A percentile compares a stretch with the other conserved stretches of the same genome.
Evolutionary conservation across 371 early-diverging fungal species (phyloP).

Genomic region (Saksenaea oblongispora): DNA sequence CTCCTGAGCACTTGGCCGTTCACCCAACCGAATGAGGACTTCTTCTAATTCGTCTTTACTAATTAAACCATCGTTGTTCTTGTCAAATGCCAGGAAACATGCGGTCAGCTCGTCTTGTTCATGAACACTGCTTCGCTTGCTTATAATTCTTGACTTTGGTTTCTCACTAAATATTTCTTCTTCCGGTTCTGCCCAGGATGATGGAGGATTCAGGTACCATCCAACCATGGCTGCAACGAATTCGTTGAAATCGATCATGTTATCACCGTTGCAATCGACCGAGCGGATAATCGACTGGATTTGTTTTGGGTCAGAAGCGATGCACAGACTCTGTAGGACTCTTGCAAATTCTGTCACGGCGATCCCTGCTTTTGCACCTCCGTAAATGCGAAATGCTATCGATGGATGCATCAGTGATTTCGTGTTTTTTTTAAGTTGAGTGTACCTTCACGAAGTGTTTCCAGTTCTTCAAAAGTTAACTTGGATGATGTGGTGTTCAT

Average conservation of each 20-base stretch:
- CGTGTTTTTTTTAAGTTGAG: neutral
- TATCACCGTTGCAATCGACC: conserved; percentile 47
- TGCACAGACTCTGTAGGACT: conserved; percentile 72
- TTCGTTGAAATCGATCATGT: conserved; percentile 65
- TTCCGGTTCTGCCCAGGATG: conserved; percentile 9
- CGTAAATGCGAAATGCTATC: conserved; percentile 9
- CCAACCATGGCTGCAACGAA: conserved; percentile 66
- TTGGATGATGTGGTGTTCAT: neutral
- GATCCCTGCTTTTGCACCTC: conserved; percentile 60
- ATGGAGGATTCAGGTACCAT: neutral
- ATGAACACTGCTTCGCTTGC: conserved; percentile 32
- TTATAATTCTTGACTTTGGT: neutral
- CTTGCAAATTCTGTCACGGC: conserved; percentile 61
- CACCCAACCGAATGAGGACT: conserved; percentile 69
- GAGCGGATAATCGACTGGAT: conserved; percentile 58
- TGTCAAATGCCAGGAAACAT: conserved; percentile 75
- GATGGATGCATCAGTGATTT: neutral
- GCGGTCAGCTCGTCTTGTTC: conserved; percentile 63
- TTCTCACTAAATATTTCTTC: conserved; percentile 1
- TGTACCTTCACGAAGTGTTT: conserved; percentile 21
- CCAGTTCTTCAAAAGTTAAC: conserved; percentile 18
- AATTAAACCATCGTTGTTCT: conserved; percentile 72
- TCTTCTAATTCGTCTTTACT: conserved; percentile 69
- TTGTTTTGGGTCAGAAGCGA: conserved; percentile 65
- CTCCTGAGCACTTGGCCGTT: conserved; percentile 69